A percentile compares a stretch with the other conserved stretches of the same genome.
Conservation (phyloP, 768 basidiomycete species). For the Hypholoma fasciculare region DNA sequence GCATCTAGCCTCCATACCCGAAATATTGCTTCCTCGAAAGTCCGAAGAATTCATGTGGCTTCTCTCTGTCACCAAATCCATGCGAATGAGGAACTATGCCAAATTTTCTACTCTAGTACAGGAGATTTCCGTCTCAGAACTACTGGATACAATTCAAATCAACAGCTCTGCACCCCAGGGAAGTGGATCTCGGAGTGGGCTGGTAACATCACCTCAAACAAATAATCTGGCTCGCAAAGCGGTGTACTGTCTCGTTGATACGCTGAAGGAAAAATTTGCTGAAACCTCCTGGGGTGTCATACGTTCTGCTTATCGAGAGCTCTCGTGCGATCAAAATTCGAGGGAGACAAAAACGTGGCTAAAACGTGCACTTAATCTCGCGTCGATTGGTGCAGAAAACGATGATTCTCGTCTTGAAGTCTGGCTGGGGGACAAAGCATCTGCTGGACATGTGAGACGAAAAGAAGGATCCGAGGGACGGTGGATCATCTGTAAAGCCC, state of each 20-base stretch:
- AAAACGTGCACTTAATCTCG: constrained; percentile 45
- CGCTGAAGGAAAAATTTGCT: constrained; percentile 50
- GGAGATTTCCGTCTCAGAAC: constrained; percentile 17
- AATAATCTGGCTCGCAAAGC: constrained; percentile 35
- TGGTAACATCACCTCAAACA: background rate
- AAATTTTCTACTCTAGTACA: constrained; percentile 47
- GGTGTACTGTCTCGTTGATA: constrained; percentile 42
- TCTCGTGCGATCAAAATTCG: constrained; percentile 40
- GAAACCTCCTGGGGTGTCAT: constrained; percentile 59
- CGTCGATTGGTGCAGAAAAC: constrained; percentile 26
- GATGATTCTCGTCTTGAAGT: constrained; percentile 33
- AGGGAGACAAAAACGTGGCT: constrained; percentile 49
- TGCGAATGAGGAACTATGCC: constrained; percentile 58
- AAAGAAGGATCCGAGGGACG: constrained; percentile 59
- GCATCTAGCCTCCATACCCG: constrained; percentile 40
- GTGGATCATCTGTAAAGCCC: constrained; percentile 62
- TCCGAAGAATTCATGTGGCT: constrained; percentile 52
- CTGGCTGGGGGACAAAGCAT: constrained; percentile 51
- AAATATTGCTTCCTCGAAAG: constrained; percentile 34
- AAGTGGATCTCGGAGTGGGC: background rate
- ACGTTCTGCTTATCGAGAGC: constrained; percentile 64
- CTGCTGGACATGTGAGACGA: constrained; percentile 46
- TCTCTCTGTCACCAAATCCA: constrained; percentile 43
- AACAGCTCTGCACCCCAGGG: no score
- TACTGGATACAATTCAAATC: constrained; percentile 16